phyloP scores from a whole-genome alignment of 1,284 basidiomycete genomes.

The Ganoderma meredithae region DNA sequence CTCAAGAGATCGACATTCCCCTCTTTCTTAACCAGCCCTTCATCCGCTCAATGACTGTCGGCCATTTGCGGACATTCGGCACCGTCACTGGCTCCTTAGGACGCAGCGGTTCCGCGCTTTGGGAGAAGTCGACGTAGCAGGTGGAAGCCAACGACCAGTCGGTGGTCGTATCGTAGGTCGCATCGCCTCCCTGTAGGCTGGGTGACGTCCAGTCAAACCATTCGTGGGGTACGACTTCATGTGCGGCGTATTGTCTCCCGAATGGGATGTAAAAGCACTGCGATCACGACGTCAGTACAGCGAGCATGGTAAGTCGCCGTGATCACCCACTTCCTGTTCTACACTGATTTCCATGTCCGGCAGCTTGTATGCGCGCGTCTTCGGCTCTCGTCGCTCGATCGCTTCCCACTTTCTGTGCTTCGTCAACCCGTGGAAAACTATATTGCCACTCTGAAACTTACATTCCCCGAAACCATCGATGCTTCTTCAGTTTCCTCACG shows the following conservation, averaged over 20 bases:
- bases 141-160: slow-evolving; percentile 21
- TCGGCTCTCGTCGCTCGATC: slow-evolving; percentile 14
- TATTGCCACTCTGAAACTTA: slow-evolving; percentile 15
- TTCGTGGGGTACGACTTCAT: slow-evolving; percentile 22
- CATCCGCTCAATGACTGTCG: slow-evolving; percentile 26
- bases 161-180: slow-evolving; percentile 12
- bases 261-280: slow-evolving; percentile 22
- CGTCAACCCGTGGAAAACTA: neutral
- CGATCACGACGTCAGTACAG: neutral
- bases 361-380: neutral
- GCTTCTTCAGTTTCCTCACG: slow-evolving; percentile 36
- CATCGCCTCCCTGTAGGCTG: slow-evolving; percentile 4
- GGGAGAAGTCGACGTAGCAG: slow-evolving; percentile 19
- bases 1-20: slow-evolving; percentile 25
- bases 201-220: slow-evolving; percentile 33
- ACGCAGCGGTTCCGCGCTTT: slow-evolving; percentile 17
- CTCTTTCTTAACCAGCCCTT: slow-evolving; percentile 29
- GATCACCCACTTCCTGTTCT: slow-evolving; percentile 17
- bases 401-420: slow-evolving; percentile 27
- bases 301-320: too few relatives aligned
- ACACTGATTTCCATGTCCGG: neutral
- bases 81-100: neutral
- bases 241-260: slow-evolving; percentile 20
- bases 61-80: slow-evolving; percentile 11
- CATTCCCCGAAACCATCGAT: slow-evolving; percentile 36